Base-by-base conservation (phyloP, 2,329 filamentous ascomycete species). In the Leptographium galeiforme region DNA sequence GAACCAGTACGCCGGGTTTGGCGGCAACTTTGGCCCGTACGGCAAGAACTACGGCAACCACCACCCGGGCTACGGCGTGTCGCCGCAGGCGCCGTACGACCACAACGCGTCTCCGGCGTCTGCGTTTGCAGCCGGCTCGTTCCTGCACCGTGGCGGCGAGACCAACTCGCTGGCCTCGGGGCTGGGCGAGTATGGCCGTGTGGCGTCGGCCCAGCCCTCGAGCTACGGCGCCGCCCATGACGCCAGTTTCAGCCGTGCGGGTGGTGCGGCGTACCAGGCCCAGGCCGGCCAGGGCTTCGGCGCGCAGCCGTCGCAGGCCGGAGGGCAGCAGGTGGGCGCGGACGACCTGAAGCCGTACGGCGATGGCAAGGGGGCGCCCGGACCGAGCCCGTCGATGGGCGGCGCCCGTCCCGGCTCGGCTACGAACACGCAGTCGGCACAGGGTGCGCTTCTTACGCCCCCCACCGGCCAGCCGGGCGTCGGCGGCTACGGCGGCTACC, bases 301-400 rank as follows among this genome's bases (percentile, higher is more conserved):
- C 63, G 72, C 68, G 53, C 71, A 76, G 53, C 67, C 66, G 53
- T 67, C 69, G 8, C 77, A 79, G 63, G 68, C 71, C 2, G 67
- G 68, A 40, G 65, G 63, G 46, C 67, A 68, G 40, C 67, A 69
- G 8, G 66, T 72, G 10, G 68, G 65, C 11, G 63, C 63, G 19
- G 78, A 81, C 56, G 78, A 81, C 34, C 61, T 81, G 64, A 81
- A 81, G 72, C 75, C 76, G 0, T 81, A 78, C 55, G 75, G 75
- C 50, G 78, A 81, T 19, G 63, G 70, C 60, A 81, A 81, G 72
- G 62, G 70, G 18, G 68, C 68, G 11, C 69, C 73, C 41, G 78
- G 78, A 1, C 77, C 78, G 12, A 81, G 76, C 56, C 77, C 78
- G 45, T 77, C 77, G 4, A 69, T 81, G 14, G 72, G 70, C 33